Evolutionary conservation across 176 grass and related monocot species (phyloP).

Genomic region (Hsuehochloa calcarea): DNA sequence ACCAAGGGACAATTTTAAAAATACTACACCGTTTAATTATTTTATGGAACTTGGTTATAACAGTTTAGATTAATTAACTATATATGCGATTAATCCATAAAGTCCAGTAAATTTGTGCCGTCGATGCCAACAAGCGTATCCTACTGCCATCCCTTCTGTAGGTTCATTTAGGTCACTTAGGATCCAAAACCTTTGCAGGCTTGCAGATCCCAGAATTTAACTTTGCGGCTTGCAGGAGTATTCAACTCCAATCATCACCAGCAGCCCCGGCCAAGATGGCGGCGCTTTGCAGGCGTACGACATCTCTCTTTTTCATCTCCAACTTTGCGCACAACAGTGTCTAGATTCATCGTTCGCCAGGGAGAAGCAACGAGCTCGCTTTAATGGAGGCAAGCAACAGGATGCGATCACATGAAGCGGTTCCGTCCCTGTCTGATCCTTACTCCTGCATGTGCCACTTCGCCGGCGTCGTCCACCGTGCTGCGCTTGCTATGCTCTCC

Average conservation of each 20-base stretch:
- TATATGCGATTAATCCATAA: not conserved
- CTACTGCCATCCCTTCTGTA: not conserved
- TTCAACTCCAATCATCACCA: not conserved
- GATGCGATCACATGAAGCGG: not conserved
- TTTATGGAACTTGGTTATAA: not conserved
- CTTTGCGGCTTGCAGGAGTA: not conserved
- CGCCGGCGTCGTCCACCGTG: not conserved
- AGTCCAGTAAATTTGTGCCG: not conserved
- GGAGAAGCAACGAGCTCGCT: not conserved
- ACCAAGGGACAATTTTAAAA: no score
- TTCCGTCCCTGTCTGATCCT: not conserved
- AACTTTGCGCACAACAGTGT: not conserved
- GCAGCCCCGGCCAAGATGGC: not conserved
- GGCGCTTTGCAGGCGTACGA: not conserved
- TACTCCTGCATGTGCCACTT: not conserved
- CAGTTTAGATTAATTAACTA: not conserved
- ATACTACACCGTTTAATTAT: no score
- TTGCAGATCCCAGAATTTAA: not conserved
- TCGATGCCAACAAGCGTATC: not conserved
- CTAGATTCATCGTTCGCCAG: not conserved
- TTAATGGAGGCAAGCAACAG: not conserved
- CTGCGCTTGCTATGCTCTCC: not conserved
- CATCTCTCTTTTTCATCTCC: not conserved
- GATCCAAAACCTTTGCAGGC: not conserved
- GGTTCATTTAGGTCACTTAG: not conserved